These are phyloP conservation scores for Euphorbia tirucalli DNA, from an alignment of 345 rosid species.

Conservation along the genomic window DNA sequence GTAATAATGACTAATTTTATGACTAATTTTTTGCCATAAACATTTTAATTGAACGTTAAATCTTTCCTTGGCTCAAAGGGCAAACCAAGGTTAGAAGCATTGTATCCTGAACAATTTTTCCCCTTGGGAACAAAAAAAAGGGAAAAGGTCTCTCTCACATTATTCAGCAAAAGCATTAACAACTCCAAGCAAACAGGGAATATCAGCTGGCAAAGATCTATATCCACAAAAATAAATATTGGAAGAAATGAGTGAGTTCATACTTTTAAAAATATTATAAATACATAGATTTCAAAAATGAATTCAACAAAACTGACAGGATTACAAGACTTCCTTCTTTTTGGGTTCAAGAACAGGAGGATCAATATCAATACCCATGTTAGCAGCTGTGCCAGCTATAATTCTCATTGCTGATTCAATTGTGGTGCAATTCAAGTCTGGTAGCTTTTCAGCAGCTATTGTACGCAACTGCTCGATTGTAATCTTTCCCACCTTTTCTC, in stretches of 20 bases:
- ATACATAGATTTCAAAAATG: constrained; percentile 7
- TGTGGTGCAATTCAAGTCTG: constrained; percentile 68
- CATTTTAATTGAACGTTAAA: too few relatives aligned
- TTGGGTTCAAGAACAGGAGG: constrained; percentile 87
- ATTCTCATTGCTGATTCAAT: constrained; percentile 89
- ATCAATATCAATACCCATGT: constrained; percentile 84
- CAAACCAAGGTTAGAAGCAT: too few relatives aligned
- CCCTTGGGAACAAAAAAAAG: too few relatives aligned
- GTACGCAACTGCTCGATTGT: constrained; percentile 63
- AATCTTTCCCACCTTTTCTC: constrained; percentile 70
- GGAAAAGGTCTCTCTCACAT: not conserved
- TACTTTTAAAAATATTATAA: constrained; percentile 5
- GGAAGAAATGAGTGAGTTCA: not conserved
- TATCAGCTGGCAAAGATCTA: not conserved
- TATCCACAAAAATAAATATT: not conserved
- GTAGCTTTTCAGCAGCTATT: constrained; percentile 80
- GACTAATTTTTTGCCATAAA: too few relatives aligned
- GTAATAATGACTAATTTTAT: too few relatives aligned
- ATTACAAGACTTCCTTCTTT: constrained; percentile 46
- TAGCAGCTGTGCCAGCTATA: constrained; percentile 92
- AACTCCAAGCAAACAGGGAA: not conserved
- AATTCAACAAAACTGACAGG: not conserved
- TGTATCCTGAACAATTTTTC: too few relatives aligned
- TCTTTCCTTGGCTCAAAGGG: too few relatives aligned
- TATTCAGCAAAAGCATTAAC: not conserved